phyloP scores from a whole-genome alignment of 768 basidiomycete genomes.

The Pleurotus platypus region DNA sequence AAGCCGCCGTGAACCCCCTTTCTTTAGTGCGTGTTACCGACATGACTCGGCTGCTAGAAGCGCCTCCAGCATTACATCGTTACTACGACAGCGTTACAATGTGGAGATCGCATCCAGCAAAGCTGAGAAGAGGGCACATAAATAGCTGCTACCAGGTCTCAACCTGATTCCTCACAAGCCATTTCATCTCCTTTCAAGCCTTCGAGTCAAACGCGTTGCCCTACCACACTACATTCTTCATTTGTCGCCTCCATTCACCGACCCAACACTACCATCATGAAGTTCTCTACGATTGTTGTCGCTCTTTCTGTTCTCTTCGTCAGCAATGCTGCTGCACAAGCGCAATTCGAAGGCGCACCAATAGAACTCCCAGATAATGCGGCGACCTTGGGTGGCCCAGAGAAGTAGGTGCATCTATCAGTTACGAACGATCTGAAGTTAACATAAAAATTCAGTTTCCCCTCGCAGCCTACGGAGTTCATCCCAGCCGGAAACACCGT shows the following conservation, averaged over 20 bases:
- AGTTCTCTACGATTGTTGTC: not conserved
- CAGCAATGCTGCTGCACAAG: not conserved
- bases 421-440: no score
- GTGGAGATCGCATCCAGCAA: not conserved
- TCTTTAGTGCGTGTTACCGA: no score
- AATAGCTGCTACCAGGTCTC: not conserved
- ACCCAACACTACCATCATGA: not conserved
- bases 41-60: not conserved
- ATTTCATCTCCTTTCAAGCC: not conserved
- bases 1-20: no score
- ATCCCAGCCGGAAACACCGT: no score
- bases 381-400: not conserved
- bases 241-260: no score
- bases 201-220: not conserved
- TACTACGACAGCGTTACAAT: not conserved
- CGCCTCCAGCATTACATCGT: not conserved
- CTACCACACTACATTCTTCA: not conserved
- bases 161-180: not conserved
- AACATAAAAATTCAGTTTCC: no score
- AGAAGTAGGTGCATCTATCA: not conserved
- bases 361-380: no score
- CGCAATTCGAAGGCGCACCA: not conserved
- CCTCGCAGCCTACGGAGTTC: no score
- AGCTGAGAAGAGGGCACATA: no score
- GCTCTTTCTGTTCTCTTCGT: conserved; percentile 1